Percentiles rank a stretch among this genome's conserved stretches.
Evolutionary conservation across 495 filamentous ascomycete species (phyloP).

Genomic region (Sabuloglossum arenarium): DNA sequence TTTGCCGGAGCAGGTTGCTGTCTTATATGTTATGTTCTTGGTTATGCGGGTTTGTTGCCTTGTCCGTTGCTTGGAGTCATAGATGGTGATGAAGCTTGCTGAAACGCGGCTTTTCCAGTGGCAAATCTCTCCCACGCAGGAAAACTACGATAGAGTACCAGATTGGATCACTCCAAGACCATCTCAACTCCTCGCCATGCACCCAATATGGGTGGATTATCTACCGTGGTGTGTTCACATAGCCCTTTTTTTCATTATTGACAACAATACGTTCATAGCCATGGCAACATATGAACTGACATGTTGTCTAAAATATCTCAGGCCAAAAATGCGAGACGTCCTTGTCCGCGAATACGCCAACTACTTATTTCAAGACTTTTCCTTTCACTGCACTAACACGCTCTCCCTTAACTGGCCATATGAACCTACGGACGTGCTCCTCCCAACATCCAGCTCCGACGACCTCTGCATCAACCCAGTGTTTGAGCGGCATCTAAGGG

Average conservation of each 20-base stretch:
- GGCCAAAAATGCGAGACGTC: constrained; percentile 1
- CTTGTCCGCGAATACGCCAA: background rate
- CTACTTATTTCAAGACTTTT: constrained; percentile 11
- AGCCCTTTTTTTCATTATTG: constrained; percentile 3
- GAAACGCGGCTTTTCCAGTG: constrained; percentile 8
- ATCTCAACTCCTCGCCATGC: constrained; percentile 12
- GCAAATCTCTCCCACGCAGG: constrained; percentile 13
- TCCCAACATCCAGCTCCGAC: background rate
- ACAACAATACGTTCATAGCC: constrained; percentile 12
- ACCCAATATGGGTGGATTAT: constrained; percentile 18
- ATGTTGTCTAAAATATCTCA: background rate
- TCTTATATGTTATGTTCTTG: constrained; percentile 50
- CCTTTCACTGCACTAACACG: constrained; percentile 12
- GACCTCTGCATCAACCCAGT: constrained; percentile 3
- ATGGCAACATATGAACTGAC: constrained; percentile 4
- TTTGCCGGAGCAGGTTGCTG: constrained; percentile 63
- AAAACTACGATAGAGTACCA: constrained; percentile 12
- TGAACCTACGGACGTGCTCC: constrained; percentile 1
- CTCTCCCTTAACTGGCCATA: constrained; percentile 10
- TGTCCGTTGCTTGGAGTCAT: background rate
- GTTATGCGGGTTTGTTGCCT: constrained; percentile 1
- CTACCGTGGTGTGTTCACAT: constrained; percentile 9
- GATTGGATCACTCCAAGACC: constrained; percentile 11
- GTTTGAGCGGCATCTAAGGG: background rate
- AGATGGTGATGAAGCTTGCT: background rate